Evolutionary conservation across 2,329 filamentous ascomycete species (phyloP).

Genomic region (Sporothrix dimorphospora): DNA sequence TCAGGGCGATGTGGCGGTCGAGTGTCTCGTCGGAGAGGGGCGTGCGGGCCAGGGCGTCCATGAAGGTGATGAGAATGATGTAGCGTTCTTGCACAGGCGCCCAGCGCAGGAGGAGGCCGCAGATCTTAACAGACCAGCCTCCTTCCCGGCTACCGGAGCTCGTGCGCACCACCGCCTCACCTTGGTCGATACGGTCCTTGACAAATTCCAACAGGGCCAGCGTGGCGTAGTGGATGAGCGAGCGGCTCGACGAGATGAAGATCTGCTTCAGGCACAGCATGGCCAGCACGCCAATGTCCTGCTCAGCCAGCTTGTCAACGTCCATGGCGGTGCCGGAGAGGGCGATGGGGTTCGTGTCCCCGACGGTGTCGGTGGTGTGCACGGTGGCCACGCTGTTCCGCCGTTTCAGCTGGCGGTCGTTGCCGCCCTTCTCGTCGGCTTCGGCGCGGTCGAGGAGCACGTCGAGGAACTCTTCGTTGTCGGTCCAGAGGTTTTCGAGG

Average conservation of each 20-base stretch:
- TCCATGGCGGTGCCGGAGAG: constrained; percentile 82
- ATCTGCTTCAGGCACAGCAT: constrained; percentile 85
- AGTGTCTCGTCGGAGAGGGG: constrained; percentile 72
- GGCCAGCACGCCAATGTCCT: constrained; percentile 83
- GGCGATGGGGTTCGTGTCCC: constrained; percentile 68
- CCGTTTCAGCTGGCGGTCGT: constrained; percentile 64
- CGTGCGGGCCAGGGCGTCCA: constrained; percentile 73
- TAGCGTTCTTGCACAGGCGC: constrained; percentile 94
- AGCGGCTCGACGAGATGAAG: constrained; percentile 78
- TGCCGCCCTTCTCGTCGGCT: constrained; percentile 68
- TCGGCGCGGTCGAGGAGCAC: constrained; percentile 69
- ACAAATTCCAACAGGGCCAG: constrained; percentile 75
- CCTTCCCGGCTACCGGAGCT: constrained; percentile 48
- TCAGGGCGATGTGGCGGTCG: constrained; percentile 72
- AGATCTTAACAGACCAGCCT: constrained; percentile 82
- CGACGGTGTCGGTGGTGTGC: constrained; percentile 66
- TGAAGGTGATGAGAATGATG: constrained; percentile 79
- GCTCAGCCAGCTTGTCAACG: constrained; percentile 85
- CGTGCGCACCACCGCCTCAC: constrained; percentile 55
- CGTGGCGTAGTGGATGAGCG: constrained; percentile 80
- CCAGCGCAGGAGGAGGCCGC: constrained; percentile 81
- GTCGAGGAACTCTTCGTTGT: constrained; percentile 70
- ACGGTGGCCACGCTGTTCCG: constrained; percentile 81
- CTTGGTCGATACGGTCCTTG: constrained; percentile 58
- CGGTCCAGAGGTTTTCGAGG: constrained; percentile 81